phyloP scores from a whole-genome alignment of 2,329 filamentous ascomycete species.

The Aureobasidium sp. region DNA sequence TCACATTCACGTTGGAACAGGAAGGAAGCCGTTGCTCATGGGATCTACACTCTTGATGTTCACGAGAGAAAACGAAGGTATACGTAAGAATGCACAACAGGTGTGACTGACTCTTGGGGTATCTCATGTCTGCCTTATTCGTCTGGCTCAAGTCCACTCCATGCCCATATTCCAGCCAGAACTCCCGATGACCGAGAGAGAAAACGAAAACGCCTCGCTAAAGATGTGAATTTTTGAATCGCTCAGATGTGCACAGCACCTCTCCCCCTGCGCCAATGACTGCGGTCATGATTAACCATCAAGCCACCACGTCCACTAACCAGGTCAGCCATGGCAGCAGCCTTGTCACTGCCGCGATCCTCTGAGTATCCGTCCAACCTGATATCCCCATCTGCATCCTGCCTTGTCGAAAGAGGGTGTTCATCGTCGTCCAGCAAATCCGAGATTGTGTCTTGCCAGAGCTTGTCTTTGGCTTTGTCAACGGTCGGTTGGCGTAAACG shows the following conservation, averaged over 20 bases:
- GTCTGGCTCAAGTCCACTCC: background rate
- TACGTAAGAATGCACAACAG: background rate
- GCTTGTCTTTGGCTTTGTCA: conserved; percentile 32
- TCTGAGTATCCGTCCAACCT: conserved; percentile 16
- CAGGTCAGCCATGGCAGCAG: conserved; percentile 21
- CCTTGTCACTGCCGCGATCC: conserved; percentile 17
- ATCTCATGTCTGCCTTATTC: background rate
- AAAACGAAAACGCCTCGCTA: conserved; percentile 32
- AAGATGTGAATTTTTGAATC: background rate
- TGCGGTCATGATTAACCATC: conserved; percentile 52
- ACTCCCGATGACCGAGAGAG: background rate
- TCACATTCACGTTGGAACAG: background rate
- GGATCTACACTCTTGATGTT: no score
- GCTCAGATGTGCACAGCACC: conserved; percentile 3
- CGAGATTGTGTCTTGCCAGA: conserved; percentile 49
- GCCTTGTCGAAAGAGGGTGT: conserved; percentile 18
- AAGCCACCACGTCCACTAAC: conserved; percentile 30
- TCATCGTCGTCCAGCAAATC: conserved; percentile 33
- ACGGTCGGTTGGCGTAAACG: background rate
- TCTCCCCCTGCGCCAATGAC: conserved; percentile 45
- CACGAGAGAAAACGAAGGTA: no score
- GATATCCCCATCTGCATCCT: conserved; percentile 21
- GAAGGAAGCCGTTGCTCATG: background rate
- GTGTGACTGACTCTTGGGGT: background rate
- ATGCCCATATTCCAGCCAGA: background rate